A percentile compares a stretch with the other conserved stretches of the same genome.
Evolutionary conservation across 768 basidiomycete species (phyloP).

Genomic region (Lentinula sp.): DNA sequence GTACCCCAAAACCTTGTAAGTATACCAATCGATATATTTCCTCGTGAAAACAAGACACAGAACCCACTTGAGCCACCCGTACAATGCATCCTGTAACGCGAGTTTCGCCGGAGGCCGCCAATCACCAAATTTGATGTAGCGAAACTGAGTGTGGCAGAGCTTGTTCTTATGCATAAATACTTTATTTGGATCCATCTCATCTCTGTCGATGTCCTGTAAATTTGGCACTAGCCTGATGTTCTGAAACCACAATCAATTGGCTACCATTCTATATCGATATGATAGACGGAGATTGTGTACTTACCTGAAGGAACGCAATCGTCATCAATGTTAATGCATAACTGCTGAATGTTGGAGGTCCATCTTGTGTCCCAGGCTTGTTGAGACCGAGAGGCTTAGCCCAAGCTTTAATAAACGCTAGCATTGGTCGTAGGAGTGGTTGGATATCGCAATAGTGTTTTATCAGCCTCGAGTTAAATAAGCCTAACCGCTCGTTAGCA

Average conservation of each 20-base stretch:
- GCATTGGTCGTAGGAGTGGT: constrained; percentile 36
- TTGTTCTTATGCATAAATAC: not conserved
- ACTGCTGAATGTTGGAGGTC: constrained; percentile 45
- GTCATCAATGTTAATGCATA: constrained; percentile 59
- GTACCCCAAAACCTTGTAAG: not conserved
- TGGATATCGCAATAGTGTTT: constrained; percentile 41
- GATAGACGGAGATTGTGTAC: not conserved
- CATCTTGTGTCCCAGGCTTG: constrained; percentile 22
- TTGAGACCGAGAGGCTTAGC: constrained; percentile 50
- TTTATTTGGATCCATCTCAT: too few relatives aligned
- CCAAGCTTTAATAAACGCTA: constrained; percentile 53
- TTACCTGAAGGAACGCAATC: constrained; percentile 52
- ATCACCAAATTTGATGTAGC: not conserved
- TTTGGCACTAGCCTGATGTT: constrained; percentile 40
- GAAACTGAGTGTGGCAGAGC: not conserved
- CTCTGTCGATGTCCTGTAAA: constrained; percentile 33
- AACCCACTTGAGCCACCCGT: not conserved
- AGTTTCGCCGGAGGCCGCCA: not conserved
- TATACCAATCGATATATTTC: not conserved
- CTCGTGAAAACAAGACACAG: not conserved
- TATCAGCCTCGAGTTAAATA: constrained; percentile 45
- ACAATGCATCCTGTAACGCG: not conserved
- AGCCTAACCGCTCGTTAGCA: constrained; percentile 56
- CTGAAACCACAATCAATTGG: constrained; percentile 21
- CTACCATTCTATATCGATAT: not conserved